phyloP scores from a whole-genome alignment of 352 stramenopile species.

The Globisporangium heterothallicum region DNA sequence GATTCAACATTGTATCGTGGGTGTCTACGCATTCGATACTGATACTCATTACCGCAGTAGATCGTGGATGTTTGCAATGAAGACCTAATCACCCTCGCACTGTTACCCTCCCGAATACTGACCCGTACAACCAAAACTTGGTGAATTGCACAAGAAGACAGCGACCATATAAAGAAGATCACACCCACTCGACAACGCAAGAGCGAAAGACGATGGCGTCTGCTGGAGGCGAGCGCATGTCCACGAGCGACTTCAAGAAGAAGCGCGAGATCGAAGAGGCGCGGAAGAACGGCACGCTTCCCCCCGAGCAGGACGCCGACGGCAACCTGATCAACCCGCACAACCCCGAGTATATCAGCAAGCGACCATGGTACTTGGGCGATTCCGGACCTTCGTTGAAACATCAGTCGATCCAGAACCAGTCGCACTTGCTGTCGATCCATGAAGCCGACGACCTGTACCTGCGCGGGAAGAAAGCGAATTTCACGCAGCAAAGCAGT shows the following conservation, averaged over 20 bases:
- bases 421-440: constrained; percentile 88
- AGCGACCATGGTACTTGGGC: constrained; percentile 98
- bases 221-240: constrained; percentile 62
- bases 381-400: constrained; percentile 91
- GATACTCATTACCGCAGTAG: too few relatives aligned
- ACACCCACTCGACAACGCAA: neutral
- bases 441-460: constrained; percentile 87
- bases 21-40: too few relatives aligned
- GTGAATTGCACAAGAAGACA: too few relatives aligned
- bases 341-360: constrained; percentile 99
- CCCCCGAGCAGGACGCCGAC: constrained; percentile 84
- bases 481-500: neutral
- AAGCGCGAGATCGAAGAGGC: constrained; percentile 88
- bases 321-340: constrained; percentile 99
- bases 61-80: too few relatives aligned
- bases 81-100: too few relatives aligned
- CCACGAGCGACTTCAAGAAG: constrained; percentile 78
- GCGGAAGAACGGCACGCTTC: constrained; percentile 83
- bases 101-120: too few relatives aligned
- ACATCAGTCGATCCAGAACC: constrained; percentile 91
- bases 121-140: too few relatives aligned
- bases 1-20: too few relatives aligned
- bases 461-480: constrained; percentile 29
- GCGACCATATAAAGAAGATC: neutral
- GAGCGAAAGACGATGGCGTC: constrained; percentile 38